Conservation (phyloP, 306 rosid genomes). For the Lathyrus aphaca region DNA sequence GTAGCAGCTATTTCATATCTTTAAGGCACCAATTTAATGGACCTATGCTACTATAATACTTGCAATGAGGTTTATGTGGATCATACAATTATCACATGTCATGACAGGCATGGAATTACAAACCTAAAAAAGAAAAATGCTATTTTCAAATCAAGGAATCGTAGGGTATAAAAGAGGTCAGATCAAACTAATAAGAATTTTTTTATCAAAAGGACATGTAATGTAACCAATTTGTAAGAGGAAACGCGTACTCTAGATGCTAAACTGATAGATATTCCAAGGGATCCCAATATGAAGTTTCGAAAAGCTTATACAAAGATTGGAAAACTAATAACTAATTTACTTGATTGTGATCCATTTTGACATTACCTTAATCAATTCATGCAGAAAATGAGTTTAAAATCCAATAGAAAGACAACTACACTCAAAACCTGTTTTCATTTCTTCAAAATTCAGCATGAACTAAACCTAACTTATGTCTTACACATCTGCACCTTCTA, state of each 20-base stretch:
- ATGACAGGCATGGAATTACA: too few species aligned
- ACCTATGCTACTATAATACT: background rate
- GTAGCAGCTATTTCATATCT: background rate
- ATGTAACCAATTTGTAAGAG: background rate
- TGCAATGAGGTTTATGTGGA: background rate
- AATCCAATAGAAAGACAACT: constrained; percentile 16
- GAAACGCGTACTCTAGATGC: constrained; percentile 8
- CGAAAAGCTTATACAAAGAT: background rate
- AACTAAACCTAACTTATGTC: constrained; percentile 15
- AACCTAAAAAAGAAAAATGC: too few species aligned
- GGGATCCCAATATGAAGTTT: background rate
- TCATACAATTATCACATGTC: constrained; percentile 4
- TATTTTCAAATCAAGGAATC: background rate
- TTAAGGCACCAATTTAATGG: background rate
- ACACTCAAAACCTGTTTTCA: constrained; percentile 10
- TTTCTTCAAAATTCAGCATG: constrained; percentile 19
- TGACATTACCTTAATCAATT: constrained; percentile 16
- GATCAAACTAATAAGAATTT: constrained; percentile 3
- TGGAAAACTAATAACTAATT: background rate
- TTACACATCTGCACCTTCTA: constrained; percentile 21
- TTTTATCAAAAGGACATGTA: background rate
- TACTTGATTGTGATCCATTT: constrained; percentile 19
- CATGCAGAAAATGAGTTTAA: background rate
- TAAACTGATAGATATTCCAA: constrained; percentile 10
- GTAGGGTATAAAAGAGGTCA: constrained; percentile 12